These are phyloP conservation scores for Dipteronia sinensis DNA, from an alignment of 345 rosid genomes.

Conservation along the genomic window DNA sequence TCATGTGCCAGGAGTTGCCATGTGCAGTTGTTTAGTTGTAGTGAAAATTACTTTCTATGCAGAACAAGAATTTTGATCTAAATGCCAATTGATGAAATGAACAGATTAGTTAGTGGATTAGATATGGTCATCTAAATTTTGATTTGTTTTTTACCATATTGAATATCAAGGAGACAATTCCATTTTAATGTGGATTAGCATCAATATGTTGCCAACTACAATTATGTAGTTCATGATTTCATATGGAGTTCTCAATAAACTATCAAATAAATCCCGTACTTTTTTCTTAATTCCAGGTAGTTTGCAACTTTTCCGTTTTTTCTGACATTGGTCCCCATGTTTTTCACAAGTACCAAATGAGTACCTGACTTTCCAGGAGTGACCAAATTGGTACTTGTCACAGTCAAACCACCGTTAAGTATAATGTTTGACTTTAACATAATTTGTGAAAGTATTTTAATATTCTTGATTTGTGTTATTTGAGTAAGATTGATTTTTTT, in stretches of 20 bases:
- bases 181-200: background rate
- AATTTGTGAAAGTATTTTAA: no score
- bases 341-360: no score
- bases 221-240: background rate
- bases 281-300: no score
- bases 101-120: background rate
- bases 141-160: background rate
- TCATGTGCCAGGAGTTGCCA: background rate
- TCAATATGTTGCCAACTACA: conserved; percentile 1
- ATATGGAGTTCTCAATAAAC: background rate
- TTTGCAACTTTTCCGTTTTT: no score
- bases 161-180: background rate
- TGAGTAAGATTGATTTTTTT: no score
- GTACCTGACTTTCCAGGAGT: no score
- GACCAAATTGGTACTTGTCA: no score
- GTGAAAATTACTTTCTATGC: background rate
- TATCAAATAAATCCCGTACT: no score
- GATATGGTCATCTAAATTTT: background rate
- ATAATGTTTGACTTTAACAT: no score
- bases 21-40: background rate
- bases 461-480: no score
- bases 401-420: no score
- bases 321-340: no score
- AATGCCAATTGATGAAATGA: background rate
- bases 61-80: background rate